A percentile compares a stretch with the other conserved stretches of the same genome.
phyloP scores from a whole-genome alignment of 2,329 filamentous ascomycete genomes.

The Rachicladosporium sp. region DNA sequence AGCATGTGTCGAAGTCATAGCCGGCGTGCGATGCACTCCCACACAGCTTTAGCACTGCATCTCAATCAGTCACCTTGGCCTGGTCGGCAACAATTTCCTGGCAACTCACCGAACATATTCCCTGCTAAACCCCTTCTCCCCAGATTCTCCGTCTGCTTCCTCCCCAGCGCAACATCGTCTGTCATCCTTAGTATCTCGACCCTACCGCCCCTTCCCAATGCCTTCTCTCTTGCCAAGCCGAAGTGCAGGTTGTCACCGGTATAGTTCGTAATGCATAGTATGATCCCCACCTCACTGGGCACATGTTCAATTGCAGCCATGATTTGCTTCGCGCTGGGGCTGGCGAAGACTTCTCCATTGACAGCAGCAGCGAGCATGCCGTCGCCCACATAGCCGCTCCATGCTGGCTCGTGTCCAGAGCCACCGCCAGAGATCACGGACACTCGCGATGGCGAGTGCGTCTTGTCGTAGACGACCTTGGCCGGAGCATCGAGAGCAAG shows the following conservation, averaged over 20 bases:
- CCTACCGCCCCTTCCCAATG: conserved; percentile 31
- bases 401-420: conserved; percentile 36
- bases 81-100: too few relatives aligned
- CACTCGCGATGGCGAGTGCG: conserved; percentile 31
- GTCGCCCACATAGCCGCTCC: conserved; percentile 36
- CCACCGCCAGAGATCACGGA: conserved; percentile 37
- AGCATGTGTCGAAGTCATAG: conserved; percentile 32
- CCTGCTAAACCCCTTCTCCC: conserved; percentile 39
- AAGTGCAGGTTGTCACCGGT: conserved; percentile 39
- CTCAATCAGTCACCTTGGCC: conserved; percentile 4
- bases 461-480: conserved; percentile 36
- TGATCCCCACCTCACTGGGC: conserved; percentile 32
- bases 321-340: conserved; percentile 35
- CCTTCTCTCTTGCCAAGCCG: conserved; percentile 36
- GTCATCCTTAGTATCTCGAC: conserved; percentile 36
- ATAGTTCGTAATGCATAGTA: conserved; percentile 38
- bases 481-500: conserved; percentile 33
- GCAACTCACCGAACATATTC: conserved; percentile 23
- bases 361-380: conserved; percentile 37
- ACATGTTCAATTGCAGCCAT: conserved; percentile 36
- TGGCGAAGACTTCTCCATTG: conserved; percentile 37
- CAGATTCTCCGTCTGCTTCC: conserved; percentile 35
- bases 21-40: conserved; percentile 34
- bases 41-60: conserved; percentile 34
- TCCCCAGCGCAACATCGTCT: conserved; percentile 36